phyloP scores from a whole-genome alignment of 164 flowering plant species.

The Magnolia sinica region DNA sequence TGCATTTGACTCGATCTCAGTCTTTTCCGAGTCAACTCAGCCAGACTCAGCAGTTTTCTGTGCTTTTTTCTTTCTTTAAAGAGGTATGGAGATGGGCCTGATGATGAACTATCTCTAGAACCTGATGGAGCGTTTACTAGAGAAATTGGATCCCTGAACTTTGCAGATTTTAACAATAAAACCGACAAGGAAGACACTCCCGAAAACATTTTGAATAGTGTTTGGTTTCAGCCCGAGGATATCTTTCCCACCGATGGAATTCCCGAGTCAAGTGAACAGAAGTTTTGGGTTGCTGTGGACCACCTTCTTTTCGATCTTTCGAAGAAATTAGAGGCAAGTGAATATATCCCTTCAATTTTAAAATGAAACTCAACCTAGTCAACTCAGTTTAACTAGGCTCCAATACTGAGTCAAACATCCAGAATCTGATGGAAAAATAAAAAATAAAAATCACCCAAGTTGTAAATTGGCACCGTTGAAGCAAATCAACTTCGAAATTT shows the following conservation, averaged over 20 bases:
- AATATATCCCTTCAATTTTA: background rate
- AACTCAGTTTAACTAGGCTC: no score
- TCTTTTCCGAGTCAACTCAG: background rate
- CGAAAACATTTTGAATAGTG: background rate
- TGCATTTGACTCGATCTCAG: background rate
- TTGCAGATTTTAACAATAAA: background rate
- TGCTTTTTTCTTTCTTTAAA: conserved; percentile 9
- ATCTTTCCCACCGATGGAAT: background rate
- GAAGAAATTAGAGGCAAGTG: background rate
- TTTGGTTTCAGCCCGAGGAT: background rate
- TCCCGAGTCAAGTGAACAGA: background rate
- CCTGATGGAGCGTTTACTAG: conserved; percentile 50
- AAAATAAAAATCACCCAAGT: no score
- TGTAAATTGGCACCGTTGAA: no score
- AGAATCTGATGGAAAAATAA: no score
- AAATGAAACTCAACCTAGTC: no score
- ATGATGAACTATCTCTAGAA: conserved; percentile 50
- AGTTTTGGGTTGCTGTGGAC: background rate
- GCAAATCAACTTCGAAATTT: no score
- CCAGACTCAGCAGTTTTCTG: background rate
- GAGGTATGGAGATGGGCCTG: conserved; percentile 70
- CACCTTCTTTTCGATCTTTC: background rate
- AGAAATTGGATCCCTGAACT: background rate
- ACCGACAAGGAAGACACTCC: background rate
- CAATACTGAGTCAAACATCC: no score